Conservation (phyloP, 1,139 yeast species). For the Blastobotrys indianensis region DNA sequence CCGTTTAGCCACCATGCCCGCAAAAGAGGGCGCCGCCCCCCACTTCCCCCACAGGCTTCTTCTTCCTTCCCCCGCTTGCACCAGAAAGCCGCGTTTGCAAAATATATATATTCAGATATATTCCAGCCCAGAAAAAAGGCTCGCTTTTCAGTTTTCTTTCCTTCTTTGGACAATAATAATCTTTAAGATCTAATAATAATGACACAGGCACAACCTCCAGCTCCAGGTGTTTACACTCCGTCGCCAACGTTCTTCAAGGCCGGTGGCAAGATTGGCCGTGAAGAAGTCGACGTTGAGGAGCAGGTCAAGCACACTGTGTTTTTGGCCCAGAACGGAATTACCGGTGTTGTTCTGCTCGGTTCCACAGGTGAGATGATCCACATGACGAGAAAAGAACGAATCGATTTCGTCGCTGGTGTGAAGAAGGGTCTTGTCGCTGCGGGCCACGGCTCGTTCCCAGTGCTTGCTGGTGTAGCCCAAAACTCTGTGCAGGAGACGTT, state of each 20-base stretch:
- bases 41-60: neutral
- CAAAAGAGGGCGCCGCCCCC: slow-evolving; percentile 1
- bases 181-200: neutral
- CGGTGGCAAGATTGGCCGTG: slow-evolving; percentile 23
- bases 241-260: slow-evolving; percentile 46
- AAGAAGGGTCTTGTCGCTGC: slow-evolving; percentile 35
- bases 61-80: neutral
- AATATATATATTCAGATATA: too few species aligned
- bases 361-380: slow-evolving; percentile 48
- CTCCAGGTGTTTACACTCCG: slow-evolving; percentile 44
- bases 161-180: too few species aligned
- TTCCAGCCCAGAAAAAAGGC: too few species aligned
- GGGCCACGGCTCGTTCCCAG: slow-evolving; percentile 33
- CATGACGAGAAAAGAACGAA: slow-evolving; percentile 41
- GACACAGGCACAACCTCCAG: slow-evolving; percentile 13
- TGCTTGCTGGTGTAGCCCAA: slow-evolving; percentile 44
- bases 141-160: too few species aligned
- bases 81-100: too few species aligned
- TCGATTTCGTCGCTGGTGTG: slow-evolving; percentile 32
- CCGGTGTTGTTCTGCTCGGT: slow-evolving; percentile 45
- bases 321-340: slow-evolving; percentile 40
- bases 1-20: neutral
- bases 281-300: slow-evolving; percentile 40
- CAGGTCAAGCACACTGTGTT: slow-evolving; percentile 41
- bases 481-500: slow-evolving; percentile 39